Percentiles rank a stretch among this genome's conserved stretches.
Conservation (phyloP, 257 asterid genomes). For the Solanum habrochaites region DNA sequence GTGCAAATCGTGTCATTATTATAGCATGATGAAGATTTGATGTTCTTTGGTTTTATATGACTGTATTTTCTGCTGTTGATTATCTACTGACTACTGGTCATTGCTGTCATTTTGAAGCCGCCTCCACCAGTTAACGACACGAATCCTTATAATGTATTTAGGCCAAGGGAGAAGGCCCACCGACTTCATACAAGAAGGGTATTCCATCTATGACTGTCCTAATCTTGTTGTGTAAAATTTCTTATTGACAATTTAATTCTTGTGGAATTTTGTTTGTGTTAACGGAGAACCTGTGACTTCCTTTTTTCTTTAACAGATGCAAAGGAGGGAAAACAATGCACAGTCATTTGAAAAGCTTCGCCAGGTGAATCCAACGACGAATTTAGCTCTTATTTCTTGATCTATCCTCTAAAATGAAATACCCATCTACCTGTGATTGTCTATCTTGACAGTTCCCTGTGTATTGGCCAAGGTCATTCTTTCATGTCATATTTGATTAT, state of each 20-base stretch:
- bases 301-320: slow-evolving; percentile 58
- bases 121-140: slow-evolving; percentile 99
- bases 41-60: not conserved
- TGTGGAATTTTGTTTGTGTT: not conserved
- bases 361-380: slow-evolving; percentile 47
- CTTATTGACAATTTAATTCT: not conserved
- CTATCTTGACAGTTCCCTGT: not conserved
- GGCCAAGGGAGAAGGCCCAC: slow-evolving; percentile 99
- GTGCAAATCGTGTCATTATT: not conserved
- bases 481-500: not conserved
- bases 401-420: not conserved
- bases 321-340: slow-evolving; percentile 95
- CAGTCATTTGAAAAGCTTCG: slow-evolving; percentile 99
- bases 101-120: slow-evolving; percentile 47
- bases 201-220: slow-evolving; percentile 15
- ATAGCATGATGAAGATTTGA: not conserved
- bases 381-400: not conserved
- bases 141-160: slow-evolving; percentile 92
- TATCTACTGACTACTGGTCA: slow-evolving; percentile 17
- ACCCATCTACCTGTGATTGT: not conserved
- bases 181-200: slow-evolving; percentile 98
- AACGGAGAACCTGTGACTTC: not conserved
- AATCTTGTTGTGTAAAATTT: slow-evolving; percentile 1
- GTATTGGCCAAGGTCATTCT: not conserved
- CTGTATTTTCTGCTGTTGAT: not conserved